Evolutionary conservation across 2,329 filamentous ascomycete genomes (phyloP), one percentile per base, ranked within the genome.

Genomic region (Decorospora gaudefroyi): DNA sequence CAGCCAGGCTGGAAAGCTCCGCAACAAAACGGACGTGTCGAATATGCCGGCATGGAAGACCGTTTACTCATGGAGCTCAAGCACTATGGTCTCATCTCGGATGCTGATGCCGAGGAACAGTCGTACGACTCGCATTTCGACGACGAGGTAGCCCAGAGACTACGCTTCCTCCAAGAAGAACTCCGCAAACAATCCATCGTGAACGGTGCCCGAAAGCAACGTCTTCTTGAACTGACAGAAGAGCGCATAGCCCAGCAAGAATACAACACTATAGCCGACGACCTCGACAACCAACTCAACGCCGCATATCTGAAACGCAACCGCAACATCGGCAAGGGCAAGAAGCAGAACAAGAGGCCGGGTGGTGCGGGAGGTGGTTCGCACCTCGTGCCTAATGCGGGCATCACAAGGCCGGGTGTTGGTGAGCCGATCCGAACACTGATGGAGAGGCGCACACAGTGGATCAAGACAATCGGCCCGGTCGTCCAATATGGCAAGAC

Each of bases 221-320:
- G 91, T 2, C 78, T 99, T 8, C 84, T 89, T 1, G 91, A 96
- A 25, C 79, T 96, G 18, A 89, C 93, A 6, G 87, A 90, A 59
- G 91, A 96, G 68, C 85, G 90, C 55, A 92, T 99, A 83, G 93
- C 93, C 0, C 86, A 93, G 73, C 93, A 99, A 67, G 93, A 99
- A 69, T 99, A 96, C 75, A 87, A 86, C 69, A 96, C 90, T 42
- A 99, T 99, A 59, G 86, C 95, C 36, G 93, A 99, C 67, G 93
- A 99, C 68, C 84, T 99, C 15, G 93, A 99, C 75, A 84, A 85
- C 28, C 93, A 97, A 68, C 90, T 97, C 28, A 91, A 97, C 65
- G 86, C 89, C 37, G 92, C 93, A 3, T 99, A 97, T 65, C 84
- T 95, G 30, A 99, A 99, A 75, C 87, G 93, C 16, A 97, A 92